Evolutionary conservation across 2,329 filamentous ascomycete species (phyloP), one percentile per base, ranked within the genome.

Genomic region (Coniochaeta pulveracea): DNA sequence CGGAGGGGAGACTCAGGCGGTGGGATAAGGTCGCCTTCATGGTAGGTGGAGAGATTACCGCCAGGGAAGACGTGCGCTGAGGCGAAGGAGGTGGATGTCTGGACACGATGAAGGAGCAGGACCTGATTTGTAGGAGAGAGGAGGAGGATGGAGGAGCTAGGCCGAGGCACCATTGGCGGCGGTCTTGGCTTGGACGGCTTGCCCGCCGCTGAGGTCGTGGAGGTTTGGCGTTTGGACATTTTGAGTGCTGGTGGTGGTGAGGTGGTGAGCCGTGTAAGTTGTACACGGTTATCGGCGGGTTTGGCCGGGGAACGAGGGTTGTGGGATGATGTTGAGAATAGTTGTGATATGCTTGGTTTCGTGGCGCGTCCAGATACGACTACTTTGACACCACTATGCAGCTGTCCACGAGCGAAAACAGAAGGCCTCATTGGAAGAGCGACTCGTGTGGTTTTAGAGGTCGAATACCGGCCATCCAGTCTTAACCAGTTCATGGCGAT

Each of bases 1-100:
- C 79, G 61, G 8, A 56, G 60, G 0, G 62, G 55, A 18, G 73
- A 63, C 11, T 65, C 64, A 0, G 51, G 45, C 1, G 40, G 41
- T 0, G 69, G 65, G 2, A 73, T 53, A n/a, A n/a, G n/a, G 0
- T 43, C 43, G 3, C 83, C 86, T 45, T 96, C 89, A 47, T 94
- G 85, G 14, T 72, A 71, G 0, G 72, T 56, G 10, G 85, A 80
- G 15, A 94, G 67, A 47, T 86, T 86, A 5, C 91, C 91, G 21
- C 91, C 91, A 0, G 91, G 89, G 45, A 98, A 98, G 39, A 98
- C 91, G 50, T 96, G 86, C 0, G 89, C 91, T 0, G 85, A 89
- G 4, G 89, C 74, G 49, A 95, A 96, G 3, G 86, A 81, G 1
- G 73, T 76, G 0, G 85, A 91, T 1, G 80, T 85, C 42, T 79